Evolutionary conservation across 148 eudicot genomes (phyloP), one percentile per base, ranked within the genome.

Genomic region (Talinum fruticosum): DNA sequence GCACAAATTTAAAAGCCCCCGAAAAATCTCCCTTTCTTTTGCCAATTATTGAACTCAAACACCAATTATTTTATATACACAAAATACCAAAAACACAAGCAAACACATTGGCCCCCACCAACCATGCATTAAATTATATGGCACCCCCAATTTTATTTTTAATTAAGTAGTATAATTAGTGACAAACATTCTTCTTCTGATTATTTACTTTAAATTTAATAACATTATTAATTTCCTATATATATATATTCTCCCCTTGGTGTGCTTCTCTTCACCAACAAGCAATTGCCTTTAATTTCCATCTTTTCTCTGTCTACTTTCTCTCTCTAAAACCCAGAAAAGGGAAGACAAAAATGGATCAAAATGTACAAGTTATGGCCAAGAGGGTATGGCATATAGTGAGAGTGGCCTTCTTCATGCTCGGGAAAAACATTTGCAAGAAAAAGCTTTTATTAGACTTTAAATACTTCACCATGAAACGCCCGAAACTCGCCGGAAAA

Each of bases 371-470:
- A 53, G 73, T 81, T 10, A 49, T 86, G 35, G 86, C 90, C 6
- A 91, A 80, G 76, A 91, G 76, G 74, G 1, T 89, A 28, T 82
- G 90, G 89, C 85, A 86, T 73, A 45, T 89, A 44, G 76, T 89
- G 6, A 81, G 87, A 26, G 89, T 88, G 3, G 76, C 85, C n/a
- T 85, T 80, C 36, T 87, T 83, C 80, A 86, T 90, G 88, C 62
- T 91, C 10, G 78, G 88, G 36, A 91, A 93, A 77, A 90, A 92
- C 73, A 83, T 91, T 32, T 78, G 87, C 18, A 87, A 87, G 80
- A 75, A 80, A 15, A 93, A 91, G 51, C 61, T 91, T 8, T 66
- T 87, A 30, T 34, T 86, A 36, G 90, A 90, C 64, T 88, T 91
- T 37, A 87, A 83, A 75, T 83, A 82, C 85, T 81, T 85, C 68